Base-by-base conservation (phyloP, 73 alveolate genomes). In the Blepharisma stoltei region DNA sequence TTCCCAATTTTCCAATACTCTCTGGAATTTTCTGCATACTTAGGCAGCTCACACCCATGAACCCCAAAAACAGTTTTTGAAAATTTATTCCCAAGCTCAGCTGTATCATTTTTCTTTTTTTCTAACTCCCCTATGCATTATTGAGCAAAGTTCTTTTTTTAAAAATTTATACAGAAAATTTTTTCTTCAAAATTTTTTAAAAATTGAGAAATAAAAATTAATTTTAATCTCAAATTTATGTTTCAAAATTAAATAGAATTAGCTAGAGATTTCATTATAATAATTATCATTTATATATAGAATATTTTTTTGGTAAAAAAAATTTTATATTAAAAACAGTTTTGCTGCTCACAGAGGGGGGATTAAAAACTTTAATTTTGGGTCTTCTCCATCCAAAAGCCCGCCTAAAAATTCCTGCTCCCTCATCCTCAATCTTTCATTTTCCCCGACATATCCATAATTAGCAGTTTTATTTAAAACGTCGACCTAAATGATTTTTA, bases 41-140 rank as follows among this genome's bases (percentile, higher is more conserved):
- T 71, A 46, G 78, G 77, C 0, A 79, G 54, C 53, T 70, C 92
- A 52, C 67, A 65, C 18, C 95, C 95, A 81, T 88, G 95, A 1
- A 88, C 84, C 20, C 95, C 95, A 54, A 84, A 65, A 5, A 38
- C 46, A 9, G 46, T 14, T 8, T 60, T 60, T 60, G 46, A n/a
- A 60, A 20, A 60, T 18, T 14, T 60, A n/a, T 60, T 4, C 14
- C 46, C 14, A 25, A 60, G 23, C 14, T 60, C 41, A 32, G 73
- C 23, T 60, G 73, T 38, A 60, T 60, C n/a, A 14, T 60, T 60
- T 60, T 38, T 25, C 23, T n/a, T 60, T 25, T n/a, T 14, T 14
- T 60, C 23, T 60, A n/a, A n/a, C n/a, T n/a, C n/a, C n/a, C n/a
- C n/a, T n/a, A n/a, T n/a, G n/a, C n/a, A n/a, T n/a, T n/a, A n/a